These are phyloP conservation scores for Lipomyces starkeyi DNA, from an alignment of 805 yeast genomes.

Conservation along the genomic window DNA sequence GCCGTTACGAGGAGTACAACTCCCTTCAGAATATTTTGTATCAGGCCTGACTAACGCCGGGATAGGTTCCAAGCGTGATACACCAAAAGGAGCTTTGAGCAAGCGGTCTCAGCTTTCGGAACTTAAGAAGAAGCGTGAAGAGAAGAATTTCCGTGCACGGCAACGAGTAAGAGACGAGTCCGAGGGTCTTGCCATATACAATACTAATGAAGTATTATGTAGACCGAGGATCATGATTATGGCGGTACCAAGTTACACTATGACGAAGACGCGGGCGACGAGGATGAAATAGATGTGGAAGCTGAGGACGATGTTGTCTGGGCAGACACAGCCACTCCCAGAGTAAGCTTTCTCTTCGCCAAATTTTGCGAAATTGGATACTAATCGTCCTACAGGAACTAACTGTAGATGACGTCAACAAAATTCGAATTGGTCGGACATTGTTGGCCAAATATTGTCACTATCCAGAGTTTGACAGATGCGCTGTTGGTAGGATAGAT, in stretches of 20 bases:
- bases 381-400: conserved; percentile 48
- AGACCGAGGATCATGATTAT: conserved; percentile 48
- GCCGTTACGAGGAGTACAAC: conserved; percentile 37
- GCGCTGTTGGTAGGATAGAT: conserved; percentile 57
- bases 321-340: conserved; percentile 38
- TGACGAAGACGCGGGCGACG: conserved; percentile 50
- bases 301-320: conserved; percentile 48
- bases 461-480: conserved; percentile 78
- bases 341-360: not conserved
- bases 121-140: conserved; percentile 76
- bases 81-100: conserved; percentile 49
- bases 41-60: conserved; percentile 23
- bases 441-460: conserved; percentile 76
- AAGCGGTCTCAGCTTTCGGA: conserved; percentile 68
- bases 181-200: not conserved
- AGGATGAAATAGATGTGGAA: conserved; percentile 52
- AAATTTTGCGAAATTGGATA: conserved; percentile 4
- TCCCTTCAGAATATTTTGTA: not conserved
- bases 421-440: conserved; percentile 76
- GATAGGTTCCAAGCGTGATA: conserved; percentile 48
- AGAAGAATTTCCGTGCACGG: conserved; percentile 46
- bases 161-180: conserved; percentile 16
- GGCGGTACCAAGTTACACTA: conserved; percentile 53
- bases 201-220: conserved; percentile 33
- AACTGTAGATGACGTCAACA: conserved; percentile 68